phyloP scores from a whole-genome alignment of 306 rosid species.

The Neltuma alba region DNA sequence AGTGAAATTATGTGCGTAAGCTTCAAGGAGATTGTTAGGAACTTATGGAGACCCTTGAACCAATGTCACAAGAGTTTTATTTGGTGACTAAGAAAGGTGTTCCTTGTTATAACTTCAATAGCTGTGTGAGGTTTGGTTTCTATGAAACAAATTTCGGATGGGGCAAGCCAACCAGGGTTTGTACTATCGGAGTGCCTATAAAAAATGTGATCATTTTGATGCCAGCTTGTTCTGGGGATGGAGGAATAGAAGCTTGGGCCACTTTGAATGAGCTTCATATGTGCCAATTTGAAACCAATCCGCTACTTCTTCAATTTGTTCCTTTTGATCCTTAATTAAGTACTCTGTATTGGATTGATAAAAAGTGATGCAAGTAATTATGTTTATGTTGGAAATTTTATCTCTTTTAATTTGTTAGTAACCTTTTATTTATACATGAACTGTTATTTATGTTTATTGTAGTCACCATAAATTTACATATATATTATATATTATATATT shows the following conservation, averaged over 20 bases:
- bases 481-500: too few species aligned
- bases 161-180: slow-evolving; percentile 53
- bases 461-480: too few species aligned
- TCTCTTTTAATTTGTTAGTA: too few species aligned
- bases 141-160: slow-evolving; percentile 51
- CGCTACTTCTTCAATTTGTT: slow-evolving; percentile 12
- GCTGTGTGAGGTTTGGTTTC: slow-evolving; percentile 17
- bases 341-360: too few species aligned
- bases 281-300: slow-evolving; percentile 14
- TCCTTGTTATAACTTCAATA: slow-evolving; percentile 3
- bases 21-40: neutral
- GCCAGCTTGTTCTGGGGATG: too few species aligned
- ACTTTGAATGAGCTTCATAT: too few species aligned
- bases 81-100: neutral
- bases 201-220: too few species aligned
- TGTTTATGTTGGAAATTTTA: too few species aligned
- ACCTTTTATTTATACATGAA: too few species aligned
- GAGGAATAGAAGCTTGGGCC: too few species aligned
- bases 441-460: too few species aligned
- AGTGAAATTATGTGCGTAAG: neutral
- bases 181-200: slow-evolving; percentile 32
- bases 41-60: neutral
- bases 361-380: too few species aligned
- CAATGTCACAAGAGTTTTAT: neutral
- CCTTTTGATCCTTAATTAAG: neutral